phyloP scores from a whole-genome alignment of 768 basidiomycete species.

The Boletus sp. region DNA sequence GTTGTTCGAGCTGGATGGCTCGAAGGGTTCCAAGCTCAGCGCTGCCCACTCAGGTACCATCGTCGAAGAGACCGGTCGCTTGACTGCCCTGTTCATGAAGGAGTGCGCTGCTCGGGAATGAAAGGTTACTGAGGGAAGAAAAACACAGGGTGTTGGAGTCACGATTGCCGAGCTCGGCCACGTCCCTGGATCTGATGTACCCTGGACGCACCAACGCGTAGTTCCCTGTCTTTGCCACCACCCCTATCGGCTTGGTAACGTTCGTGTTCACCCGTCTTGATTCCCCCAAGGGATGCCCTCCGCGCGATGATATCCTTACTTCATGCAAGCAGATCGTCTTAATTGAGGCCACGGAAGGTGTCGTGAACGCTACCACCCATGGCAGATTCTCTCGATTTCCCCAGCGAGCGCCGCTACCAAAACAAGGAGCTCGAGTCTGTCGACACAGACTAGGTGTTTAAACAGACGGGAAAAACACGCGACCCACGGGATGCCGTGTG shows the following conservation, averaged over 20 bases:
- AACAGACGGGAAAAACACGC: no score
- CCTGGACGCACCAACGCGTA: conserved; percentile 18
- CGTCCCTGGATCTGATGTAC: conserved; percentile 12
- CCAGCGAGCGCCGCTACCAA: conserved; percentile 20
- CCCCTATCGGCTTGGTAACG: conserved; percentile 34
- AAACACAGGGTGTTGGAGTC: conserved; percentile 21
- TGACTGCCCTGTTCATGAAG: no score
- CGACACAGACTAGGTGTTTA: conserved; percentile 20
- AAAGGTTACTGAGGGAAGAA: conserved; percentile 19
- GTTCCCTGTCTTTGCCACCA: conserved; percentile 24
- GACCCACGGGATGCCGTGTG: no score
- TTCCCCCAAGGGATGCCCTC: conserved; percentile 18
- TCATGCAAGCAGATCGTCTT: conserved; percentile 24
- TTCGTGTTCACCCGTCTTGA: conserved; percentile 26
- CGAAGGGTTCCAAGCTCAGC: conserved; percentile 29
- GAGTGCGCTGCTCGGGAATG: conserved; percentile 15
- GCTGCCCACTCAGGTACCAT: conserved; percentile 33
- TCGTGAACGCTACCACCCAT: no score
- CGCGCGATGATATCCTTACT: conserved; percentile 30
- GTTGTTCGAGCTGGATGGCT: conserved; percentile 29
- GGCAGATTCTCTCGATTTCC: conserved; percentile 17
- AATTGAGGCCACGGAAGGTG: conserved; percentile 24
- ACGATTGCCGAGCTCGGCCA: conserved; percentile 27
- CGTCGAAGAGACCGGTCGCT: conserved; percentile 19
- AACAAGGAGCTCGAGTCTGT: conserved; percentile 22